Percentiles rank a stretch among this genome's conserved stretches.
Conservation (phyloP, 192 early-diverging fungal genomes). For the Coemansia sp. region DNA sequence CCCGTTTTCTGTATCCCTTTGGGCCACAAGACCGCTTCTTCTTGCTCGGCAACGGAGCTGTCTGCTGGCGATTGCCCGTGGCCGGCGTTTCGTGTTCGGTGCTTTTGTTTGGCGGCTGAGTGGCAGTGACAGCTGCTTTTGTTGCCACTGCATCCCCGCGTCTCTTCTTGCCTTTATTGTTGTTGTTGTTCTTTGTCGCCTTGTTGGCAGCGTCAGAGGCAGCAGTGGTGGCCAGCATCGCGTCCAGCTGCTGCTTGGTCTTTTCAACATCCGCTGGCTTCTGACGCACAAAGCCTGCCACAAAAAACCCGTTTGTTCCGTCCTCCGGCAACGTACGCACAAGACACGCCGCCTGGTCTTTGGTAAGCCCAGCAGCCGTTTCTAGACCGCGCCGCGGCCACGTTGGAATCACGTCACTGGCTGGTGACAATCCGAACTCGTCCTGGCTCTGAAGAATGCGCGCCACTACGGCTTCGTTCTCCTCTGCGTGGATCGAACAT, state of each 20-base stretch:
- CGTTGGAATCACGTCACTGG: conserved; percentile 65
- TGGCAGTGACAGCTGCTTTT: not conserved
- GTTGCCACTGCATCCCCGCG: not conserved
- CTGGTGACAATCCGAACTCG: conserved; percentile 61
- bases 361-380: conserved; percentile 19
- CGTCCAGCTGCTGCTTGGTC: conserved; percentile 15
- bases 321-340: conserved; percentile 84
- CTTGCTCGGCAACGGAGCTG: conserved; percentile 3
- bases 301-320: conserved; percentile 95
- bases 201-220: not conserved
- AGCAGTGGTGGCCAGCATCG: not conserved
- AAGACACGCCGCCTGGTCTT: conserved; percentile 61
- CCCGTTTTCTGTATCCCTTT: conserved; percentile 27
- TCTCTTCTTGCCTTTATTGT: not conserved
- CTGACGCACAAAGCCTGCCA: conserved; percentile 77
- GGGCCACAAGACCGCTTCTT: conserved; percentile 18
- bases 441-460: conserved; percentile 59
- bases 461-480: conserved; percentile 95
- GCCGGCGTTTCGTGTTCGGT: not conserved
- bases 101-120: not conserved
- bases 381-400: conserved; percentile 80
- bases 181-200: not conserved
- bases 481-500: conserved; percentile 88
- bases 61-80: not conserved
- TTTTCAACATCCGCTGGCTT: conserved; percentile 21